Conservation (phyloP, 345 rosid species). For the Salix exigua region DNA sequence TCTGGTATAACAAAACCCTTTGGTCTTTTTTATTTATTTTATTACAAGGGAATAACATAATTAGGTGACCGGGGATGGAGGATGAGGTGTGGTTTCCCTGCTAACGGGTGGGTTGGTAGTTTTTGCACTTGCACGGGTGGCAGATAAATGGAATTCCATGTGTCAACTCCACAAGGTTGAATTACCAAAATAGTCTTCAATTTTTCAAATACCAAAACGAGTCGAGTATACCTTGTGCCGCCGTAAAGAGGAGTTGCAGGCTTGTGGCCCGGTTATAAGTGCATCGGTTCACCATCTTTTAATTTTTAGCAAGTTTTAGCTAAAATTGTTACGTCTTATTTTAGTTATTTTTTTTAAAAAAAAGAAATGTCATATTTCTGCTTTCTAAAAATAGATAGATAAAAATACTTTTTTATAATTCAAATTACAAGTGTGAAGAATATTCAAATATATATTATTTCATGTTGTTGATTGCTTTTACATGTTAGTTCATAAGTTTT, state of each 20-base stretch:
- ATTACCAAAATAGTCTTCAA: neutral
- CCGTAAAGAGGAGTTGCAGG: neutral
- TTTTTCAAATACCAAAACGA: neutral
- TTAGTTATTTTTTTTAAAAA: too few species aligned
- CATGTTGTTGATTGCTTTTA: too few species aligned
- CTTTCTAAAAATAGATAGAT: too few species aligned
- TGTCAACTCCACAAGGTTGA: neutral
- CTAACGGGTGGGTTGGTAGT: too few species aligned
- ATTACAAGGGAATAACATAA: neutral
- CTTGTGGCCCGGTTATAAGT: neutral
- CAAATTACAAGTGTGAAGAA: too few species aligned
- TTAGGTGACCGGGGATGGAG: neutral
- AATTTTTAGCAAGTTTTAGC: too few species aligned
- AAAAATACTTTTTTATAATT: too few species aligned
- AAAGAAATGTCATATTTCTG: too few species aligned
- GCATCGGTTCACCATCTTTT: too few species aligned
- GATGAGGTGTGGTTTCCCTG: neutral
- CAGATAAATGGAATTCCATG: neutral
- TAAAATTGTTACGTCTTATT: too few species aligned
- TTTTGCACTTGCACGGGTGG: neutral
- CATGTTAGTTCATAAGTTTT: too few species aligned
- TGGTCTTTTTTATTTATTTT: neutral
- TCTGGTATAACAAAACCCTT: neutral
- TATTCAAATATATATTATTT: too few species aligned
- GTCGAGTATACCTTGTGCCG: neutral